Evolutionary conservation across 1,284 basidiomycete genomes (phyloP).

Genomic region (Erythrobasidium hasegawianum): DNA sequence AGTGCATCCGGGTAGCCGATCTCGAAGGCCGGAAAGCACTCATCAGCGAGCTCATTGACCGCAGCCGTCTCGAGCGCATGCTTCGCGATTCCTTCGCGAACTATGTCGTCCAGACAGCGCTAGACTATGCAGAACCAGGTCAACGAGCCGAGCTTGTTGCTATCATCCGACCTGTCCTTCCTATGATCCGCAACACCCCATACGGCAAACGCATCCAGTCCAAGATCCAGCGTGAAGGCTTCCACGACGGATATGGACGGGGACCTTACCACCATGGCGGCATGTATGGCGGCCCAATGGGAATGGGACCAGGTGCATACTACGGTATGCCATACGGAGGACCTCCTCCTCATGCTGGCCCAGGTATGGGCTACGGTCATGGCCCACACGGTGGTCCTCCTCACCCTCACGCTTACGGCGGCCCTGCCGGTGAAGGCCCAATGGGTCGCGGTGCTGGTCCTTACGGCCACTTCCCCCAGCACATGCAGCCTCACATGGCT

Average conservation of each 20-base stretch:
- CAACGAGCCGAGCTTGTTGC: slow-evolving; percentile 78
- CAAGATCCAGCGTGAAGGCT: slow-evolving; percentile 64
- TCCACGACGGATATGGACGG: slow-evolving; percentile 34
- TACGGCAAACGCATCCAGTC: slow-evolving; percentile 97
- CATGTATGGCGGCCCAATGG: slow-evolving; percentile 32
- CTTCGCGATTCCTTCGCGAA: slow-evolving; percentile 67
- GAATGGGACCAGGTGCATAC: slow-evolving; percentile 15
- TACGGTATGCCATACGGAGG: slow-evolving; percentile 29
- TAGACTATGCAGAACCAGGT: slow-evolving; percentile 86
- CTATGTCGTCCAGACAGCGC: slow-evolving; percentile 65
- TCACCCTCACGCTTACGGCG: slow-evolving; percentile 1
- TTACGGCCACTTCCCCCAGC: slow-evolving; percentile 29
- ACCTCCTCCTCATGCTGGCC: slow-evolving; percentile 14
- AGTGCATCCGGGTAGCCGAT: slow-evolving; percentile 98
- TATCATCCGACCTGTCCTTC: slow-evolving; percentile 70
- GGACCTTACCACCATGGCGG: slow-evolving; percentile 26
- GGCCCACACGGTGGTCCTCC: slow-evolving; percentile 24
- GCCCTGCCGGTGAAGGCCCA: slow-evolving; percentile 21
- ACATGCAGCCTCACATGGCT: slow-evolving; percentile 35
- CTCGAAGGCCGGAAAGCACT: slow-evolving; percentile 88
- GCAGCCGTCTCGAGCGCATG: slow-evolving; percentile 89
- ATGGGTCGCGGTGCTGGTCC: slow-evolving; percentile 25
- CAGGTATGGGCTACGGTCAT: neutral
- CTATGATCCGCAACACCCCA: slow-evolving; percentile 88
- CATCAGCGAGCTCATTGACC: slow-evolving; percentile 92